A percentile compares a stretch with the other conserved stretches of the same genome.
Evolutionary conservation across 208 protist genomes (phyloP).

Genomic region (Phytomonas francai): DNA sequence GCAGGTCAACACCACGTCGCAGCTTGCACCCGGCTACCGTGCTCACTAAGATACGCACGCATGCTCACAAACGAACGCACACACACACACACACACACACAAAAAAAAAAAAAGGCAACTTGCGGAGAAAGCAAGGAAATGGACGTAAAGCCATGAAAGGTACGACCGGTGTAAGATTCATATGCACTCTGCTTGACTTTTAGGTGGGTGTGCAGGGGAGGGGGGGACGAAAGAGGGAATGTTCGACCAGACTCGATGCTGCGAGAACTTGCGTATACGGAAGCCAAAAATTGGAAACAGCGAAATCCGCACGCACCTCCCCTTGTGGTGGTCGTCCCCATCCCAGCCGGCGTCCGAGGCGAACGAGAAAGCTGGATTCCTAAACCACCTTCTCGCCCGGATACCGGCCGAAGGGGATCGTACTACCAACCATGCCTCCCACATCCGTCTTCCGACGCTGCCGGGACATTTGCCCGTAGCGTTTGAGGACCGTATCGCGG

Average conservation of each 20-base stretch:
- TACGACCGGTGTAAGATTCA: background rate
- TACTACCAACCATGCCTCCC: slow-evolving; percentile 72
- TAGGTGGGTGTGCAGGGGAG: background rate
- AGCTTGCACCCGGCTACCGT: background rate
- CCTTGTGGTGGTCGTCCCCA: no score
- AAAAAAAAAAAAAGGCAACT: background rate
- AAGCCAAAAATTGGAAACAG: background rate
- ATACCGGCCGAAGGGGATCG: slow-evolving; percentile 66
- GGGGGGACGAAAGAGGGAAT: background rate
- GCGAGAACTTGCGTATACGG: background rate
- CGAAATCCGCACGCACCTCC: no score
- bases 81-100: background rate
- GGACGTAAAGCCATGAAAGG: background rate
- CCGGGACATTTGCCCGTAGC: slow-evolving; percentile 63
- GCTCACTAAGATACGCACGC: background rate
- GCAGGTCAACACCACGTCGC: background rate
- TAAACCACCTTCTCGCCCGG: slow-evolving; percentile 65
- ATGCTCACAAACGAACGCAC: background rate
- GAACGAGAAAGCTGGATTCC: background rate
- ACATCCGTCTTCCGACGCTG: slow-evolving; percentile 31
- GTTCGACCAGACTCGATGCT: background rate
- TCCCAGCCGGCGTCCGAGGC: background rate
- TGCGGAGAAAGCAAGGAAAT: slow-evolving; percentile 4
- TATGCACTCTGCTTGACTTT: background rate
- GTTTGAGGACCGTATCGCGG: slow-evolving; percentile 66